Evolutionary conservation across 1,139 yeast genomes (phyloP).

Genomic region (Scheffersomyces illinoinensis): DNA sequence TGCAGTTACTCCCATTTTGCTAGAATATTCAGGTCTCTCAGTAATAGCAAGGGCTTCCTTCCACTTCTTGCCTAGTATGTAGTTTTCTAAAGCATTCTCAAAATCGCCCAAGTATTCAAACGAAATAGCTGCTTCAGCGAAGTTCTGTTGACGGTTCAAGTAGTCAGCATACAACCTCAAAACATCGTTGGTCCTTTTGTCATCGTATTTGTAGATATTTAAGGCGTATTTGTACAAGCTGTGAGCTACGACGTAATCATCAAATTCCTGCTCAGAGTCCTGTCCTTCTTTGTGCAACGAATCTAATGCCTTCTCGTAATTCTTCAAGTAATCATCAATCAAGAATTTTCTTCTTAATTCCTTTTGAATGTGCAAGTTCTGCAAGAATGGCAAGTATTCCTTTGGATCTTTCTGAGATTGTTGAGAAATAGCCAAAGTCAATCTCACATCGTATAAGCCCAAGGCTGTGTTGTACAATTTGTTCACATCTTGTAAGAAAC

Average conservation of each 20-base stretch:
- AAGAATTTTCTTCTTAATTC: constrained; percentile 68
- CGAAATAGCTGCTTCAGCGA: constrained; percentile 72
- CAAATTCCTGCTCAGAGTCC: constrained; percentile 57
- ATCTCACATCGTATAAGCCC: constrained; percentile 77
- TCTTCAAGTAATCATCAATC: constrained; percentile 78
- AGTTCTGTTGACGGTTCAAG: constrained; percentile 55
- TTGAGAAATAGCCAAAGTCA: constrained; percentile 85
- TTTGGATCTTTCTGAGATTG: constrained; percentile 98
- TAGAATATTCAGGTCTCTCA: constrained; percentile 36
- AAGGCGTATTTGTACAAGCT: constrained; percentile 73
- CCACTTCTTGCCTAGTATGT: constrained; percentile 76
- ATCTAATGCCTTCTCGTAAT: constrained; percentile 64
- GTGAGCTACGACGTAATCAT: constrained; percentile 71
- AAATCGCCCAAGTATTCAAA: constrained; percentile 66
- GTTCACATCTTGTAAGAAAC: constrained; percentile 90
- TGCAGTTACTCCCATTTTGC: constrained; percentile 45
- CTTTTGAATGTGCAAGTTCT: constrained; percentile 67
- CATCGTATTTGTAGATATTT: constrained; percentile 58
- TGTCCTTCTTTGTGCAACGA: constrained; percentile 59
- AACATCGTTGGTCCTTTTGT: constrained; percentile 54
- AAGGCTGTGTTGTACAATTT: constrained; percentile 76
- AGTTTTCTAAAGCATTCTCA: constrained; percentile 67
- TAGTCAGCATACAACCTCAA: constrained; percentile 63
- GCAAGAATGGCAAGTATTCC: constrained; percentile 91
- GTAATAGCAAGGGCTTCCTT: constrained; percentile 74